Percentiles rank a stretch among this genome's conserved stretches.
These are phyloP conservation scores for Serendipita indica DNA, from an alignment of 768 basidiomycete genomes.

Conservation along the genomic window DNA sequence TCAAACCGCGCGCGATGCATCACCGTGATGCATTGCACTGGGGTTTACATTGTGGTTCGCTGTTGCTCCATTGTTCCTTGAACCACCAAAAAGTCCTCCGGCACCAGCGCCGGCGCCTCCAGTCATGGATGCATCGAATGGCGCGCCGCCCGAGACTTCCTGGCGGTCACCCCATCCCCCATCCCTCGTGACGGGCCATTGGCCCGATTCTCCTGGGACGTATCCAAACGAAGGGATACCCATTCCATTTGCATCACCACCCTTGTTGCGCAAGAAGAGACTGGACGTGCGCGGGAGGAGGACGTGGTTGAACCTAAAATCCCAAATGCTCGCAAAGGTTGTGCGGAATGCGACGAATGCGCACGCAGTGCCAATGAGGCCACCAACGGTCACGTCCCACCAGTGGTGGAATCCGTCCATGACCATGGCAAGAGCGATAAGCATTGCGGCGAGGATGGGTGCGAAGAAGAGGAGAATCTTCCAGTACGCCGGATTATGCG, in stretches of 20 bases:
- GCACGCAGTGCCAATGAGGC: slow-evolving; percentile 32
- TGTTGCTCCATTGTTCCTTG: neutral
- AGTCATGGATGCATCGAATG: slow-evolving; percentile 28
- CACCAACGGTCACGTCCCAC: slow-evolving; percentile 43
- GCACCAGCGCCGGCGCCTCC: slow-evolving; percentile 7
- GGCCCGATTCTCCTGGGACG: slow-evolving; percentile 20
- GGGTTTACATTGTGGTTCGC: neutral
- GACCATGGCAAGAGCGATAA: slow-evolving; percentile 43
- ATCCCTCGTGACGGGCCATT: slow-evolving; percentile 25
- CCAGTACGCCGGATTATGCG: slow-evolving; percentile 49
- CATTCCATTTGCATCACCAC: slow-evolving; percentile 18
- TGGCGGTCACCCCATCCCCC: slow-evolving; percentile 31
- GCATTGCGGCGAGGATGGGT: slow-evolving; percentile 38
- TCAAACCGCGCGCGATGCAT: too few relatives aligned
- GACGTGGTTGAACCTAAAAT: slow-evolving; percentile 45
- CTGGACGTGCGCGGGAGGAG: slow-evolving; percentile 38
- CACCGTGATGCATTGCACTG: too few relatives aligned
- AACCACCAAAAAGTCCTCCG: neutral
- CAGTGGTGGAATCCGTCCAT: slow-evolving; percentile 29
- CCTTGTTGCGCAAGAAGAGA: slow-evolving; percentile 27
- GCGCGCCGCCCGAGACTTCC: slow-evolving; percentile 28
- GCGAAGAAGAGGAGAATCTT: slow-evolving; percentile 45
- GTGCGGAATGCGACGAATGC: slow-evolving; percentile 40
- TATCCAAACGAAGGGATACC: slow-evolving; percentile 22
- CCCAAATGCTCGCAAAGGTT: slow-evolving; percentile 40